Percentiles rank a stretch among this genome's conserved stretches.
phyloP scores from a whole-genome alignment of 179 eudicot genomes.

The Corrigiola litoralis region DNA sequence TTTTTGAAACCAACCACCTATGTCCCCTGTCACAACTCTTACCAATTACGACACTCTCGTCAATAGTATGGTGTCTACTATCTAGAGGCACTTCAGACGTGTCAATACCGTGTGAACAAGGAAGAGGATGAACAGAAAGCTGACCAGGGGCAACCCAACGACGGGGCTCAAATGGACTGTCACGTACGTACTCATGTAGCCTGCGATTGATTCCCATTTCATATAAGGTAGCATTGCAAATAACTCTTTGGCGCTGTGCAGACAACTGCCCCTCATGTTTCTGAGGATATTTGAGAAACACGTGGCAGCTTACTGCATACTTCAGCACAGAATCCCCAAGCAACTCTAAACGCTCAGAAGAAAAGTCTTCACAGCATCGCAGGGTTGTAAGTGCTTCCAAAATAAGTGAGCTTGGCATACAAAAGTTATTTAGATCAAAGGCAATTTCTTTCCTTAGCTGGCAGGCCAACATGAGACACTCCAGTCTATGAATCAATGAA shows the following conservation, averaged over 20 bases:
- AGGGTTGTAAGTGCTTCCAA: constrained; percentile 85
- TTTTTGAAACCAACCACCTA: constrained; percentile 86
- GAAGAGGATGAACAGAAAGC: constrained; percentile 56
- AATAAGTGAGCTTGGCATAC: constrained; percentile 64
- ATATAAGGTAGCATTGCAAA: constrained; percentile 74
- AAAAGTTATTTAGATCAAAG: constrained; percentile 23
- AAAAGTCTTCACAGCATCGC: constrained; percentile 79
- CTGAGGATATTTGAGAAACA: constrained; percentile 63
- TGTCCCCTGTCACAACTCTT: constrained; percentile 92
- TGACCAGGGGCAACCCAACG: constrained; percentile 96
- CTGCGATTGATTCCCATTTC: constrained; percentile 52
- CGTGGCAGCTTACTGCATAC: constrained; percentile 70
- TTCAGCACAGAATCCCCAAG: constrained; percentile 95
- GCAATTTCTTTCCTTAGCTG: constrained; percentile 76
- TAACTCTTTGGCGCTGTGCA: constrained; percentile 43
- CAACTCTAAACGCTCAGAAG: constrained; percentile 85
- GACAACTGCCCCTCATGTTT: constrained; percentile 79
- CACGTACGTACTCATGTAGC: constrained; percentile 84
- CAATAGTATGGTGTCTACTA: constrained; percentile 43
- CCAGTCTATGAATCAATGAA: constrained; percentile 86
- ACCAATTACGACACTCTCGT: constrained; percentile 45
- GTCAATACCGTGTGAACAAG: constrained; percentile 72
- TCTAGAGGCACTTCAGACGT: constrained; percentile 61
- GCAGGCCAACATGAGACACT: constrained; percentile 85
- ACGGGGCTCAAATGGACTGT: constrained; percentile 84